A percentile compares a stretch with the other conserved stretches of the same genome.
phyloP scores from a whole-genome alignment of 495 filamentous ascomycete genomes.

The Penicillium robsamsonii region DNA sequence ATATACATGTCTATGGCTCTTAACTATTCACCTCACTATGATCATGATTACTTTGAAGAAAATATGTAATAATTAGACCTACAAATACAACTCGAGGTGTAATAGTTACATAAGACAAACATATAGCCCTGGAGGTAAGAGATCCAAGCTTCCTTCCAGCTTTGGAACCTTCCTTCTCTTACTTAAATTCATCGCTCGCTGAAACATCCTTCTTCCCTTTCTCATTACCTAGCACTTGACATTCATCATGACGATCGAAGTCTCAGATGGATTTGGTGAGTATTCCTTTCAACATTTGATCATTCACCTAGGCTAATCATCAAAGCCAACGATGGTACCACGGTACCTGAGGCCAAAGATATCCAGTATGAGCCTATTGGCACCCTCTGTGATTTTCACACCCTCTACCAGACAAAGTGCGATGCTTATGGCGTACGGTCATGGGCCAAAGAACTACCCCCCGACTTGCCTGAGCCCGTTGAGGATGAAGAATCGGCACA shows the following conservation, averaged over 20 bases:
- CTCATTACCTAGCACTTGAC: neutral
- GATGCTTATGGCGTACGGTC: conserved; percentile 22
- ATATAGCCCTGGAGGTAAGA: too few species aligned
- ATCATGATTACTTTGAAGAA: too few species aligned
- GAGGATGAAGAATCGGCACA: conserved; percentile 52
- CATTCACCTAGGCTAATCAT: neutral
- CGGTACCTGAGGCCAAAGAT: neutral
- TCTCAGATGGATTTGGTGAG: neutral
- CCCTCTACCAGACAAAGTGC: conserved; percentile 34
- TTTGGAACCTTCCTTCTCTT: neutral
- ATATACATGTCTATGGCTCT: too few species aligned
- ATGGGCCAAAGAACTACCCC: conserved; percentile 41
- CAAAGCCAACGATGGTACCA: neutral
- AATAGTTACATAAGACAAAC: too few species aligned
- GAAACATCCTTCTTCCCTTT: neutral
- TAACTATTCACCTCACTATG: too few species aligned
- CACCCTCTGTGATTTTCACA: conserved; percentile 29
- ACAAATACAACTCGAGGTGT: too few species aligned
- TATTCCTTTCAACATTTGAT: neutral
- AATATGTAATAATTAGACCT: too few species aligned
- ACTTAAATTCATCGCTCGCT: neutral
- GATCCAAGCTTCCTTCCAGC: neutral
- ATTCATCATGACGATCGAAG: neutral
- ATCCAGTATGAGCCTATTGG: conserved; percentile 17
- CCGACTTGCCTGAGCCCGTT: conserved; percentile 46